phyloP scores from a whole-genome alignment of 1,284 basidiomycete species.

The Phellopilus nigrolimitatus region DNA sequence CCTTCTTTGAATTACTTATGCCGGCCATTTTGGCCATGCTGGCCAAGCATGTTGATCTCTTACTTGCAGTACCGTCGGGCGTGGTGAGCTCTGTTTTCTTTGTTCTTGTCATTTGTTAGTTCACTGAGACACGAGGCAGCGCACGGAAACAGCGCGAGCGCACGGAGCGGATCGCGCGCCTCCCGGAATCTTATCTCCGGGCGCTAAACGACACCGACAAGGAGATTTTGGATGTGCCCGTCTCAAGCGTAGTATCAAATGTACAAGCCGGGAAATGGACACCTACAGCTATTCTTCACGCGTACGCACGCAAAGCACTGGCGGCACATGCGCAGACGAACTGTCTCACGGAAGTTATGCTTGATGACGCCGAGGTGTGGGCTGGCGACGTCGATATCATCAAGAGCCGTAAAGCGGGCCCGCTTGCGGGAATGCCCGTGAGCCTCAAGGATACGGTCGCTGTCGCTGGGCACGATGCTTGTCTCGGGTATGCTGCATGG shows the following conservation, averaged over 20 bases:
- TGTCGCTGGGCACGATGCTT: constrained; percentile 67
- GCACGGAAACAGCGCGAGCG: constrained; percentile 44
- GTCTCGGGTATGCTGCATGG: constrained; percentile 67
- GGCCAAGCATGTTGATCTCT: constrained; percentile 8
- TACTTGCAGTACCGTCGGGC: constrained; percentile 12
- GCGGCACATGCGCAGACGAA: constrained; percentile 56
- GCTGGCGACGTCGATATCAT: constrained; percentile 38
- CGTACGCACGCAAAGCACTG: constrained; percentile 55
- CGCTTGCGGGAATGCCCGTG: constrained; percentile 63
- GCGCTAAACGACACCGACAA: constrained; percentile 37
- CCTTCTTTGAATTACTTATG: too few species aligned
- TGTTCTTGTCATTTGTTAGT: background rate
- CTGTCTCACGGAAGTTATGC: constrained; percentile 61
- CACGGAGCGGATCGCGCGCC: constrained; percentile 35
- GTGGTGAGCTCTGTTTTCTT: background rate
- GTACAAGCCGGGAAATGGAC: constrained; percentile 39
- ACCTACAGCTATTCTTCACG: constrained; percentile 44
- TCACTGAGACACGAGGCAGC: background rate
- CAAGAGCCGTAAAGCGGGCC: constrained; percentile 29
- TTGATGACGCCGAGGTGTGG: constrained; percentile 45
- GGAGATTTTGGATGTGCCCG: constrained; percentile 36
- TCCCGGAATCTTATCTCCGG: constrained; percentile 37
- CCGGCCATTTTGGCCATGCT: too few species aligned
- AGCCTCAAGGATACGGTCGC: constrained; percentile 66
- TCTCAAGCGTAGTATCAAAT: constrained; percentile 45